Percentiles rank a stretch among this genome's conserved stretches.
phyloP scores from a whole-genome alignment of 305 asterid species.

The Rubia tinctorum region DNA sequence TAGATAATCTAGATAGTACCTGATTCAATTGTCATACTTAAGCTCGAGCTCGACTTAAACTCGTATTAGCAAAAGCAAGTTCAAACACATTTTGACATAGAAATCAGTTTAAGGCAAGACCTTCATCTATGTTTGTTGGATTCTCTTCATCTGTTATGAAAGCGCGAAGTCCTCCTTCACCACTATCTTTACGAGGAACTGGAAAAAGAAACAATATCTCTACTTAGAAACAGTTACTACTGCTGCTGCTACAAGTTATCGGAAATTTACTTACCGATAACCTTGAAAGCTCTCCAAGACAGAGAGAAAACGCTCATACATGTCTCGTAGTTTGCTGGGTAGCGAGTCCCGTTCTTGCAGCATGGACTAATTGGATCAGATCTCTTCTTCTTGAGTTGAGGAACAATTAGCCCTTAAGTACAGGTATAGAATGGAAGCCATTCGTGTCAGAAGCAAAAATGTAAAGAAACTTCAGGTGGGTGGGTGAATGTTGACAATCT shows the following conservation, averaged over 20 bases:
- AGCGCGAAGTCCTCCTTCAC: background rate
- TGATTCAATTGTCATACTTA: no score
- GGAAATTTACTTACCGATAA: slow-evolving; percentile 15
- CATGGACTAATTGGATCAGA: background rate
- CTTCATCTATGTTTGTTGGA: slow-evolving; percentile 4
- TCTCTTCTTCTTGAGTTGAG: slow-evolving; percentile 13
- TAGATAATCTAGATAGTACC: no score
- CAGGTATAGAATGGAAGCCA: background rate
- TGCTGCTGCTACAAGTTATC: background rate
- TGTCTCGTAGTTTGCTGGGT: slow-evolving; percentile 37
- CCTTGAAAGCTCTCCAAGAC: slow-evolving; percentile 22
- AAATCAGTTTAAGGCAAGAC: background rate
- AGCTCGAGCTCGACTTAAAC: background rate
- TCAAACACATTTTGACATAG: background rate
- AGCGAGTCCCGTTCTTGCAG: background rate
- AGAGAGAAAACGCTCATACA: slow-evolving; percentile 28
- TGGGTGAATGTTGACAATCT: slow-evolving; percentile 3
- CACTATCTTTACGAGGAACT: slow-evolving; percentile 8
- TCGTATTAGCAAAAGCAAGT: background rate
- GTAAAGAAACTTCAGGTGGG: background rate
- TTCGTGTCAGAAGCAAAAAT: background rate
- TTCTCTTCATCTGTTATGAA: slow-evolving; percentile 19
- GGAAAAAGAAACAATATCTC: slow-evolving; percentile 5
- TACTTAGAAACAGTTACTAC: background rate
- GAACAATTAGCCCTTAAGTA: slow-evolving; percentile 25